phyloP scores from a whole-genome alignment of 2,329 filamentous ascomycete genomes.

The Gliomastix tumulicola region DNA sequence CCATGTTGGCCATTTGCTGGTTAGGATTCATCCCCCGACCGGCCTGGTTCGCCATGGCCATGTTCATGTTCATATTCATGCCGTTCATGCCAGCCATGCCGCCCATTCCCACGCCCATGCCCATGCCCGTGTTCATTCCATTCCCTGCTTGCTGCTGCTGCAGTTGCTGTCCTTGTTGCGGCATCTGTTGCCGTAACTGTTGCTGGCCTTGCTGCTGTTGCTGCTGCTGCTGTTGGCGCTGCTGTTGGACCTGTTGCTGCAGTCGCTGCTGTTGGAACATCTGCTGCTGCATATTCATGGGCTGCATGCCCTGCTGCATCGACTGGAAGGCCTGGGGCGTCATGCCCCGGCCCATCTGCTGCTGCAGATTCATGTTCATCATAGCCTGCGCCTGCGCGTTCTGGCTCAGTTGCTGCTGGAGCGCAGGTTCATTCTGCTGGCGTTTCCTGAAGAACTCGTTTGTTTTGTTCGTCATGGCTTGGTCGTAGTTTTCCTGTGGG shows the following conservation, averaged over 20 bases:
- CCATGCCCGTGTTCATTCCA: no score
- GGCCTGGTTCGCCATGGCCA: conserved; percentile 29
- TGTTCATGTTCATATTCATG: conserved; percentile 27
- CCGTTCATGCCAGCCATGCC: no score
- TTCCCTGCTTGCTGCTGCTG: conserved; percentile 9
- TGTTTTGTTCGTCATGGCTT: conserved; percentile 35
- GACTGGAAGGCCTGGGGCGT: conserved; percentile 48
- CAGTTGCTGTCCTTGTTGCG: conserved; percentile 30
- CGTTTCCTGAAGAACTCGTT: conserved; percentile 43
- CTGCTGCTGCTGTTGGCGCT: conserved; percentile 17
- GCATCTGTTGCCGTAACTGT: conserved; percentile 46
- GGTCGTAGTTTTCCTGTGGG: conserved; percentile 46
- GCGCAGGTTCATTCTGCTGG: conserved; percentile 38
- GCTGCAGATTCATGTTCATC: conserved; percentile 42
- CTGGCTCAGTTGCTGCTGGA: conserved; percentile 43
- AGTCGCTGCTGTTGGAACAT: conserved; percentile 13
- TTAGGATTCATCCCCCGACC: conserved; percentile 33
- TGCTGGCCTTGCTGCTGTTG: conserved; percentile 41
- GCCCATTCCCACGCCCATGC: no score
- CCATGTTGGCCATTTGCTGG: conserved; percentile 27
- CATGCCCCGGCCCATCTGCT: conserved; percentile 42
- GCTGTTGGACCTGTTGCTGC: conserved; percentile 20
- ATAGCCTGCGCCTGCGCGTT: conserved; percentile 33
- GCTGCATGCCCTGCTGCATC: conserved; percentile 52
- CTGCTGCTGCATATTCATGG: conserved; percentile 38